Percentiles rank a stretch among this genome's conserved stretches.
Evolutionary conservation across 345 rosid species (phyloP).

Genomic region (Lagerstroemia speciosa): DNA sequence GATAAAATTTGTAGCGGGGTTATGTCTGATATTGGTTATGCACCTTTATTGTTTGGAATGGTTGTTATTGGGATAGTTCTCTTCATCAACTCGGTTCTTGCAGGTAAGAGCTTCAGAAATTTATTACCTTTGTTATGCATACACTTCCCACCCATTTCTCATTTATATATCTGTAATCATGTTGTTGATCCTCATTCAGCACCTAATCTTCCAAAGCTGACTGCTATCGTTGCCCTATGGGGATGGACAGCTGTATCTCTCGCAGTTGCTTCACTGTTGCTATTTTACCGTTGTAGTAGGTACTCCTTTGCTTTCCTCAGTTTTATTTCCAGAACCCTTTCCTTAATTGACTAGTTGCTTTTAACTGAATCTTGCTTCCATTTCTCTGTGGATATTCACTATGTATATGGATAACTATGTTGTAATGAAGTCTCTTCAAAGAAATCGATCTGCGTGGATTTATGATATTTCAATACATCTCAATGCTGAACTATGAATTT

Average conservation of each 20-base stretch:
- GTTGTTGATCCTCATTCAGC: constrained; percentile 30
- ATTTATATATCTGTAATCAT: neutral
- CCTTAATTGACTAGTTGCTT: neutral
- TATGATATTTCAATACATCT: neutral
- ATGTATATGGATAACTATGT: neutral
- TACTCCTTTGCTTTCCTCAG: constrained; percentile 22
- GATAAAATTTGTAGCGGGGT: constrained; percentile 47
- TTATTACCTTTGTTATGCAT: neutral
- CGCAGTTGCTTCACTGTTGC: constrained; percentile 45
- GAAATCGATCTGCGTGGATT: neutral
- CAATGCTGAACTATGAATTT: neutral
- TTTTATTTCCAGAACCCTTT: neutral
- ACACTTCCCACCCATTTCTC: neutral
- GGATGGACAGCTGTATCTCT: constrained; percentile 63
- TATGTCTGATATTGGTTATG: constrained; percentile 53
- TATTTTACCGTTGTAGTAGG: constrained; percentile 75
- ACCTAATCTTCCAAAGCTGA: constrained; percentile 67
- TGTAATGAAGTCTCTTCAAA: neutral
- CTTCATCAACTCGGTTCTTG: constrained; percentile 72
- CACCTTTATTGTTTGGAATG: constrained; percentile 53
- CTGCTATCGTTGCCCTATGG: constrained; percentile 85
- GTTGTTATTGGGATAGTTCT: constrained; percentile 43
- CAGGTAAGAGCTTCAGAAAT: constrained; percentile 18
- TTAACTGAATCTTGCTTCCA: neutral
- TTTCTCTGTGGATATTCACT: neutral